Base-by-base conservation (phyloP, 23 red algal species). In the Gracilaria gracilis region DNA sequence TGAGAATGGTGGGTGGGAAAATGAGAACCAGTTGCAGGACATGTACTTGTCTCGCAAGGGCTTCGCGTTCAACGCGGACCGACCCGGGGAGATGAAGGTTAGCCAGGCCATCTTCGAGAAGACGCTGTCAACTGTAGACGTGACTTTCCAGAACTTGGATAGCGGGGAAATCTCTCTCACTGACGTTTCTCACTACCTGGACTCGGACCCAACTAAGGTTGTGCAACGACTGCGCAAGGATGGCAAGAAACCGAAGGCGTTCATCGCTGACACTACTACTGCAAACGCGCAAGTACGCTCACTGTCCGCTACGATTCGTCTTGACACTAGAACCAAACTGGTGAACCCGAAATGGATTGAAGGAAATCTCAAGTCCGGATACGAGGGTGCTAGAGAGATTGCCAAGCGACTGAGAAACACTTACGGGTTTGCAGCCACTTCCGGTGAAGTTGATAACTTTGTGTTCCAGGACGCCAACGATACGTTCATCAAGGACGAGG, bases 311-410 rank as follows among this genome's bases (percentile, higher is more conserved):
- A 99, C 95, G 20, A 90, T 99, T 57, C 97, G 97, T 24, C 84
- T 99, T 25, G 97, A 99, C 57, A 91, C 93, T 25, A 86, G 97
- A 46, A 99, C 97, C 39, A 99, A 99, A 67, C 80, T 99, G 46
- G 70, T 99, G 15, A 99, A 99, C 59, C 97, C 97, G 21, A 99
- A 99, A 70, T 99, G 97, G 97, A 94, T 94, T 85, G 97, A 99
- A 61, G 97, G 97, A 32, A 95, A 96, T 79, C 46, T 99, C 32
- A 71, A 69, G 51, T 95, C 84, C 20, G 97, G 97, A 12, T 99
- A 99, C 64, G 97, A 99, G 79, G 97, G 97, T 20, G 97, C 94
- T 0, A 79, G 97, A 25, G 97, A 99, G 72, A 84, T 99, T 47
- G 89, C 84, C 57, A 99, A 99, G 74, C 89, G 97, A 25, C 73